Evolutionary conservation across 306 rosid species (phyloP).

Genomic region (Trifolium repens): DNA sequence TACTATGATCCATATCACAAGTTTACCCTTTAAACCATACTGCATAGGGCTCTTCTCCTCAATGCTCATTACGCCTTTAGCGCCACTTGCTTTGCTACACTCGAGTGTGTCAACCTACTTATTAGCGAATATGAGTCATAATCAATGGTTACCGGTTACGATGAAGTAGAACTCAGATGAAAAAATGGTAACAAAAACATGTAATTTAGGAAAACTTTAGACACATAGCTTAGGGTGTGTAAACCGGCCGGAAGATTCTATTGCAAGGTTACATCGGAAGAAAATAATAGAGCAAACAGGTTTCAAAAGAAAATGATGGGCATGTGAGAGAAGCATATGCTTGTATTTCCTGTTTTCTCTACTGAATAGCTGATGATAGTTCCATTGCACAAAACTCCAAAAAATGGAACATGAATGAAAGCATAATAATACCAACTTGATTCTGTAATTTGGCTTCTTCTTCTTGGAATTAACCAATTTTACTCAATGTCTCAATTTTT

Average conservation of each 20-base stretch:
- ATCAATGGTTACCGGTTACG: neutral
- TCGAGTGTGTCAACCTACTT: neutral
- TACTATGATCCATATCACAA: too few relatives aligned
- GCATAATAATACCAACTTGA: constrained; percentile 56
- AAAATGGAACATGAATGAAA: constrained; percentile 50
- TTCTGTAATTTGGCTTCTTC: constrained; percentile 59
- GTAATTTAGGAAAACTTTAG: neutral
- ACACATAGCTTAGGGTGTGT: neutral
- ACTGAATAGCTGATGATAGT: neutral
- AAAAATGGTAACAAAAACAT: neutral
- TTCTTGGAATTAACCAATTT: constrained; percentile 50
- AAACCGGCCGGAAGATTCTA: neutral
- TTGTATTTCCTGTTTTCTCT: neutral
- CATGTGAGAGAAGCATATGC: constrained; percentile 8
- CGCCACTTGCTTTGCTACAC: neutral
- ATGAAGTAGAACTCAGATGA: neutral
- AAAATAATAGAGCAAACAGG: constrained; percentile 17
- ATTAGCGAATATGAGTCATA: neutral
- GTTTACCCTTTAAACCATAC: too few relatives aligned
- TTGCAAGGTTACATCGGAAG: constrained; percentile 17
- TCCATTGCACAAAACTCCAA: constrained; percentile 52
- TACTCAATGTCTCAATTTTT: constrained; percentile 36
- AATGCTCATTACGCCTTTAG: neutral
- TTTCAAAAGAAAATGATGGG: constrained; percentile 14
- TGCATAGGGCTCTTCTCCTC: neutral